Evolutionary conservation across 2,329 filamentous ascomycete genomes (phyloP), one percentile per base, ranked within the genome.

Genomic region (Ambrosiella beaveri): DNA sequence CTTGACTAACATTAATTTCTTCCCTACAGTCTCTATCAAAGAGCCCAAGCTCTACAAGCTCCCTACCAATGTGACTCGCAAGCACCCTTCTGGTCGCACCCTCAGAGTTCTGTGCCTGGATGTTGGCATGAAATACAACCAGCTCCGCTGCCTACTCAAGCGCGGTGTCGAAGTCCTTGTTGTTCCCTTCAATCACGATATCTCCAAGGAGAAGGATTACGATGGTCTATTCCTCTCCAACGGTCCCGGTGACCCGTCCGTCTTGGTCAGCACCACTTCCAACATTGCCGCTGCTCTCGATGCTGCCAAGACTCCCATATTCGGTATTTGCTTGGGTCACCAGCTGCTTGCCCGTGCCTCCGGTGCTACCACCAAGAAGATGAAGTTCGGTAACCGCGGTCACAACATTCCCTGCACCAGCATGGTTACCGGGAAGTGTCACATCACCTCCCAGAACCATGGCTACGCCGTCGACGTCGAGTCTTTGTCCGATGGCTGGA

Each of bases 371-470:
- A 97, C 93, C 0, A 72, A 79, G 66, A 98, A 98, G 78, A 95
- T 98, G 88, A 97, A 97, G 78, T 98, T 96, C 67, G 93, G 93
- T 74, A 98, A 98, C 75, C 88, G 93, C 66, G 93, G 91, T 49
- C 88, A 95, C 76, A 98, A 98, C 74, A 97, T 98, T 66, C 93
- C 93, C 50, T 96, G 90, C 76, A 97, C 91, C 9, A 96, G 86
- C 73, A 80, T 95, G 79, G 76, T 97, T 64, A 95, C 91, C 50
- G 93, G 93, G 65, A 89, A 89, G 73, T 98, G 93, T 71, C 91
- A 98, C 73, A 98, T 98, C 68, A 98, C 93, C 45, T 97, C 93
- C 8, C 93, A 98, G 72, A 98, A 98, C 71, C 93, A 98, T 71
- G 93, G 93, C 70, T 98, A 84, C 66, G 93, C 90, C 8, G 93